These are phyloP conservation scores for Starmerella khaoyaiensis DNA, from an alignment of 805 yeast species.

Conservation along the genomic window DNA sequence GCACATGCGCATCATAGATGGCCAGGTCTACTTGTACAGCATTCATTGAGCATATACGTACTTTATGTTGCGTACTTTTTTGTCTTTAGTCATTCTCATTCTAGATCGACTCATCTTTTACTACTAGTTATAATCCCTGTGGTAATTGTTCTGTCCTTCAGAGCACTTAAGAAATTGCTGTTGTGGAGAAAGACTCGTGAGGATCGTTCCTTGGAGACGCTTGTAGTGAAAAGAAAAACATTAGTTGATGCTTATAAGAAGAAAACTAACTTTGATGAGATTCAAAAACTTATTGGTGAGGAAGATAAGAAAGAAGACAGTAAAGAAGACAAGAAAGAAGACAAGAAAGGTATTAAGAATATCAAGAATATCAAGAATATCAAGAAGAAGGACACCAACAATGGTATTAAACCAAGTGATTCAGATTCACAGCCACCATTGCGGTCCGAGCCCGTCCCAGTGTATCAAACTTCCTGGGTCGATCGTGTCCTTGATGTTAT, in stretches of 20 bases:
- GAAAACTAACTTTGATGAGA: slow-evolving; percentile 60
- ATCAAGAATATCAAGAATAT: not conserved
- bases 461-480: slow-evolving; percentile 27
- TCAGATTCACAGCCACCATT: not conserved
- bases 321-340: not conserved
- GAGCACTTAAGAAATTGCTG: slow-evolving; percentile 14
- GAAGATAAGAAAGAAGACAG: slow-evolving; percentile 28
- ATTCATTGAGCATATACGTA: slow-evolving; percentile 24
- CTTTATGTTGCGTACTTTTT: slow-evolving; percentile 15
- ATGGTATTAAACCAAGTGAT: not conserved
- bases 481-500: slow-evolving; percentile 34
- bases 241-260: slow-evolving; percentile 57
- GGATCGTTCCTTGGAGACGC: slow-evolving; percentile 25
- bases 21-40: slow-evolving; percentile 25
- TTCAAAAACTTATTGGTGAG: slow-evolving; percentile 58
- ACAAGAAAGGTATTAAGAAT: not conserved
- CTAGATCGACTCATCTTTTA: slow-evolving; percentile 1
- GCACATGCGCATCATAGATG: slow-evolving; percentile 23
- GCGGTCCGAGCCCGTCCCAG: slow-evolving; percentile 3
- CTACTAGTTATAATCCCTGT: slow-evolving; percentile 2
- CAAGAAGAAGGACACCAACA: not conserved
- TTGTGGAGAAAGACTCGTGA: slow-evolving; percentile 20
- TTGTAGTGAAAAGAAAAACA: slow-evolving; percentile 36
- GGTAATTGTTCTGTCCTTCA: not conserved
- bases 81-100: not conserved